Conservation (phyloP, 306 rosid genomes). For the Rosa lucieae region DNA sequence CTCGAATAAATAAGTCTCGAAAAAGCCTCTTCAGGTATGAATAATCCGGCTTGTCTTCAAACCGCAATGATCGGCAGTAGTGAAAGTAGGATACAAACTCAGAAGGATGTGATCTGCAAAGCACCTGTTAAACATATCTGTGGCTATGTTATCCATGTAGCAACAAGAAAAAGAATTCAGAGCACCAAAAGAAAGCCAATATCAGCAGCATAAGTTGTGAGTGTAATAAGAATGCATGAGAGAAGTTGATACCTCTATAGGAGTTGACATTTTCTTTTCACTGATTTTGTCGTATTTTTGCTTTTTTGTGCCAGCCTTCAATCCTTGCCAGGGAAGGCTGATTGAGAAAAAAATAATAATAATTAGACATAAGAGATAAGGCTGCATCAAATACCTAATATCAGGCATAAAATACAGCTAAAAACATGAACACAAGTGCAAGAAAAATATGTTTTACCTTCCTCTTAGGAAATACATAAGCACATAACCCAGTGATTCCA, state of each 20-base stretch:
- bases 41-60: conserved; percentile 99
- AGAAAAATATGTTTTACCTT: conserved; percentile 55
- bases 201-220: neutral
- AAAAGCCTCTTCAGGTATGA: conserved; percentile 95
- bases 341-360: neutral
- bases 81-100: conserved; percentile 98
- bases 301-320: conserved; percentile 96
- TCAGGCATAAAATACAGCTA: conserved; percentile 15
- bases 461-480: conserved; percentile 97
- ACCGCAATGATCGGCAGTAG: conserved; percentile 91
- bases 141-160: conserved; percentile 31
- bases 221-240: neutral
- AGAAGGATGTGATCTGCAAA: conserved; percentile 86
- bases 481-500: conserved; percentile 99
- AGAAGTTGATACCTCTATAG: conserved; percentile 73
- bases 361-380: conserved; percentile 21
- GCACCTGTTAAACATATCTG: conserved; percentile 57
- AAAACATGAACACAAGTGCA: conserved; percentile 18
- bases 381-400: conserved; percentile 28
- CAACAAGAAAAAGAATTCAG: conserved; percentile 16
- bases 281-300: conserved; percentile 96
- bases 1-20: conserved; percentile 92
- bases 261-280: conserved; percentile 89
- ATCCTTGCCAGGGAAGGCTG: conserved; percentile 99
- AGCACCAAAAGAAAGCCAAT: conserved; percentile 6